Conservation (phyloP, 768 basidiomycete species). For the Cystoderma amianthinum region DNA sequence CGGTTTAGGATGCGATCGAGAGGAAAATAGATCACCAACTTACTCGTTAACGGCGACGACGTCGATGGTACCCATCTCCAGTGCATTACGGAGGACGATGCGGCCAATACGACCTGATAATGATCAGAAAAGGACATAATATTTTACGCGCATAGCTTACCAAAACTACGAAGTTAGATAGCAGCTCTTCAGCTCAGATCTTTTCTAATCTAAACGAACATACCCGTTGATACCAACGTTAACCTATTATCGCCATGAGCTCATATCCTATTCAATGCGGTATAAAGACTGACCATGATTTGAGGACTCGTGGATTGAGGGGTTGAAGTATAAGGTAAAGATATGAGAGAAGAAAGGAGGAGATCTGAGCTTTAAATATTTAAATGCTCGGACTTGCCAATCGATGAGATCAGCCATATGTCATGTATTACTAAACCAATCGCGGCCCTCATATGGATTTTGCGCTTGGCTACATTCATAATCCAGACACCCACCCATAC, state of each 20-base stretch:
- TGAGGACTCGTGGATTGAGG: slow-evolving; percentile 7
- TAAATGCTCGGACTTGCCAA: slow-evolving; percentile 7
- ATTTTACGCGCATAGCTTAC: slow-evolving; percentile 32
- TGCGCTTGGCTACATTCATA: too few relatives aligned
- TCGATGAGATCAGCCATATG: too few relatives aligned
- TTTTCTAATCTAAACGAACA: slow-evolving; percentile 14
- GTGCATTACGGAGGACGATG: slow-evolving; percentile 94
- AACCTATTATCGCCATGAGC: too few relatives aligned
- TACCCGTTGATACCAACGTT: slow-evolving; percentile 98
- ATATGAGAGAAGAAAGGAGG: slow-evolving; percentile 5
- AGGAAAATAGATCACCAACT: slow-evolving; percentile 16
- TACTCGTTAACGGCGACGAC: slow-evolving; percentile 95
- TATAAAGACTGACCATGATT: slow-evolving; percentile 14
- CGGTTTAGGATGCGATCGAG: slow-evolving; percentile 1
- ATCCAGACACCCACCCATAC: too few relatives aligned
- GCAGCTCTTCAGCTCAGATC: not conserved
- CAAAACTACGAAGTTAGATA: slow-evolving; percentile 48
- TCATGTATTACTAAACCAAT: too few relatives aligned
- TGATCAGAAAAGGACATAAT: slow-evolving; percentile 4
- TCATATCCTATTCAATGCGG: too few relatives aligned
- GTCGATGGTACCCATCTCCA: slow-evolving; percentile 66
- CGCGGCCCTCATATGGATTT: too few relatives aligned
- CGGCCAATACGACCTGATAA: slow-evolving; percentile 93
- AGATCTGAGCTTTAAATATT: slow-evolving; percentile 4
- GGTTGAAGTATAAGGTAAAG: slow-evolving; percentile 7